Base-by-base conservation (phyloP, 352 stramenopile species). In the Pythium plurisporium region DNA sequence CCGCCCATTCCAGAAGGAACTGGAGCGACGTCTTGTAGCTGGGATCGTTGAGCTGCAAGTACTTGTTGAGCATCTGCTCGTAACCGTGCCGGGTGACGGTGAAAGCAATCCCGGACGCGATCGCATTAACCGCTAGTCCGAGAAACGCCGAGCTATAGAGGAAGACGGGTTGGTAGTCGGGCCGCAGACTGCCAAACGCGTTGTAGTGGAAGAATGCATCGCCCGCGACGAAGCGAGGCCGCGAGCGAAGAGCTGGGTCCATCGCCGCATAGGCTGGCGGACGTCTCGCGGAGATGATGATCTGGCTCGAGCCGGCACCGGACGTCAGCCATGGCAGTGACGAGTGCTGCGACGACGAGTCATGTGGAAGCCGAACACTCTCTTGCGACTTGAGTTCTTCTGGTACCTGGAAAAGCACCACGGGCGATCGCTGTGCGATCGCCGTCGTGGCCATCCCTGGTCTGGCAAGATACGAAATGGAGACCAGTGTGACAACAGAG, bases 161-260 rank as follows among this genome's bases (percentile, higher is more conserved):
- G 26, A 46, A 23, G 34, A 83, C 64, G 2, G 67, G 48, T 8
- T 12, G 14, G 20, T 59, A 54, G 5, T 81, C 81, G 30, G 77
- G 71, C 37, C 76, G 74, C 30, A 87, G 59, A 66, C 73, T 83
- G 38, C 73, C 77, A 54, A 82, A 80, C 52, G 72, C 64, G 33
- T 81, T 67, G 57, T 82, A 75, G 52, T 88, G 85, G 58, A 83
- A 88, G 50, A 88, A 87, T 42, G 79, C 63, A 34, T 85, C 69
- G 6, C 80, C 78, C 0, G 78, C 74, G 1, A 86, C 25, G 0
- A 50, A 67, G 4, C 49, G 40, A 11, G 17, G 52, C 1, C 40
- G 17, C 17, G 51, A 59, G n/a, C 38, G 42, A 5, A 49, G 17
- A n/a, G 42, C 42, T n/a, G n/a, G n/a, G n/a, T n/a, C n/a, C n/a